Evolutionary conservation across 352 stramenopile species (phyloP).

Genomic region (Globisporangium ultimum): DNA sequence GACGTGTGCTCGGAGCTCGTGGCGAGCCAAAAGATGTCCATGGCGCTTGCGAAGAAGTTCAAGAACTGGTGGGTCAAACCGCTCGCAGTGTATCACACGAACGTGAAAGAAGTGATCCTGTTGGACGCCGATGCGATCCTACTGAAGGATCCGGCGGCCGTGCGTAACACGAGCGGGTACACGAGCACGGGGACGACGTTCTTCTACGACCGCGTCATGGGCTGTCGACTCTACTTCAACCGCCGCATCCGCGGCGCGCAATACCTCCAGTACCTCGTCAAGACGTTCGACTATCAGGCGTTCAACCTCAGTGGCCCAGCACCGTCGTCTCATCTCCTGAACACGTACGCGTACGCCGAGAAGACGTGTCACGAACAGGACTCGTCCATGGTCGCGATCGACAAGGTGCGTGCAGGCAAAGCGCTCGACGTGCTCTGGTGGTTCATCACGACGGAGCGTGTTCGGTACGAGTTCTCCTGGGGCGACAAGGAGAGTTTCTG

Average conservation of each 20-base stretch:
- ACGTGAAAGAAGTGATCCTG: constrained; percentile 39
- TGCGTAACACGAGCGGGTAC: constrained; percentile 34
- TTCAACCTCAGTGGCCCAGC: constrained; percentile 23
- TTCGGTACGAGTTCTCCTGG: constrained; percentile 32
- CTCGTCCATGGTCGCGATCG: constrained; percentile 44
- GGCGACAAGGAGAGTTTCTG: constrained; percentile 54
- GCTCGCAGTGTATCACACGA: constrained; percentile 45
- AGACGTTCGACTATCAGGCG: constrained; percentile 41
- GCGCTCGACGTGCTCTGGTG: constrained; percentile 36
- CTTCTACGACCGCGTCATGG: constrained; percentile 43
- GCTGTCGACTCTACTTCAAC: too few relatives aligned
- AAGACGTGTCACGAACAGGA: constrained; percentile 50
- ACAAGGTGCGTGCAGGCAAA: constrained; percentile 26
- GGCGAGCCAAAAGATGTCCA: too few relatives aligned
- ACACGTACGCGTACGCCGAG: constrained; percentile 34
- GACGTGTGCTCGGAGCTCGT: constrained; percentile 55
- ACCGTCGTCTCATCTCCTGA: constrained; percentile 36
- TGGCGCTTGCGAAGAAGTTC: constrained; percentile 27
- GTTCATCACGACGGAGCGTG: constrained; percentile 30
- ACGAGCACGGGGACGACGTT: constrained; percentile 44
- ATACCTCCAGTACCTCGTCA: constrained; percentile 25
- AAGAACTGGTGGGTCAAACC: constrained; percentile 60
- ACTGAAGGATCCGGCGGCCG: constrained; percentile 27
- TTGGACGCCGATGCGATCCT: constrained; percentile 55
- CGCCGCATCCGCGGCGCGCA: constrained; percentile 16